Base-by-base conservation (phyloP, 345 rosid species). In the Camelina hispida region DNA sequence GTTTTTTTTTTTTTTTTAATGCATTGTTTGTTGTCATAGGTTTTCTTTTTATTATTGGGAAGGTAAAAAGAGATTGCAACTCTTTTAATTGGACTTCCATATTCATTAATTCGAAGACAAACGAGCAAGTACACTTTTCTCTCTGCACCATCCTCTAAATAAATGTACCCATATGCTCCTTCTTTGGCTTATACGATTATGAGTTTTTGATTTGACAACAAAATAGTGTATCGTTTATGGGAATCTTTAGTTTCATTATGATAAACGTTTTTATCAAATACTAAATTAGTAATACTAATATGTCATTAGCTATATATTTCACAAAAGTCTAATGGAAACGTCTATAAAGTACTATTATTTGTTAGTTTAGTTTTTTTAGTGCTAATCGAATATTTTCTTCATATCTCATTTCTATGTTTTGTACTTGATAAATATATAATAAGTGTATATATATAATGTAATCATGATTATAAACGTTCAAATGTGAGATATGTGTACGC, bases 101-200 rank as follows among this genome's bases (percentile, higher is more conserved):
- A 7, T 34, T 34, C 72, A 38, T 55, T 20, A 50, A 32, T 71
- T 58, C 68, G 48, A 28, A 66, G 73, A 67, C 43, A 51, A 68
- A 68, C 69, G 65, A 64, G 66, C 66, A 37, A 77, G 76, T 77
- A 71, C 80, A 56, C 5, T 28, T 28, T 54, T 69, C 60, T 69
- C 43, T 76, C 37, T 34, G 48, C 69, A 47, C 74, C 79, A 68
- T 75, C 68, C 74, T 75, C 68, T 51, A 18, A 51, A 15, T 57
- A 37, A 74, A 46, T 56, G 78, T 56, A n/a, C 51, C 42, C 28
- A 37, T 48, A 48, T 37, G 40, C 25, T 38, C 43, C 16, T 9
- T 25, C 51, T 57, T 54, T 5, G 54, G 16, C 46, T 22, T n/a
- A 50, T 47, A 7, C 15, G 22, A 11, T 30, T 62, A 62, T 40